Percentiles rank a stretch among this genome's conserved stretches.
Evolutionary conservation across 495 filamentous ascomycete genomes (phyloP).

Genomic region (Aspergillus cavernicola): DNA sequence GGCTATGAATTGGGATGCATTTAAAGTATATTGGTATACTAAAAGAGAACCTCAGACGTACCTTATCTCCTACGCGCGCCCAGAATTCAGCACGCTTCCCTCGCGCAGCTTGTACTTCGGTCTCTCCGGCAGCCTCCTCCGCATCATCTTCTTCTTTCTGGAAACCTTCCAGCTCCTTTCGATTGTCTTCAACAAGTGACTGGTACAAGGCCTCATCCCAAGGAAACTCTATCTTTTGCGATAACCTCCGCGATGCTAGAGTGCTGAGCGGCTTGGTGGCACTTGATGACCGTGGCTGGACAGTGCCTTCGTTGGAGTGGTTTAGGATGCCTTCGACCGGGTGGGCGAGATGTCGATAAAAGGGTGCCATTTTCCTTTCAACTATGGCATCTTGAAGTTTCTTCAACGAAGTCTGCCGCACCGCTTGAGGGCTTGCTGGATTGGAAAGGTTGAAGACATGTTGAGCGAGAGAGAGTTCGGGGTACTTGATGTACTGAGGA

Average conservation of each 20-base stretch:
- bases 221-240: conserved; percentile 61
- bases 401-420: conserved; percentile 72
- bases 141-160: conserved; percentile 96
- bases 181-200: conserved; percentile 78
- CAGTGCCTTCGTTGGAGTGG: conserved; percentile 63
- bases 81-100: conserved; percentile 96
- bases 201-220: conserved; percentile 93
- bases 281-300: conserved; percentile 39
- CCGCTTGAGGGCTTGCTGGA: conserved; percentile 63
- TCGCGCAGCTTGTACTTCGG: conserved; percentile 85
- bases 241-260: conserved; percentile 63
- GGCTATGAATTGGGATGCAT: neutral
- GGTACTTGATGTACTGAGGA: conserved; percentile 94
- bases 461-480: conserved; percentile 86
- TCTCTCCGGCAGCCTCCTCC: conserved; percentile 91
- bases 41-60: conserved; percentile 40
- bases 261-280: conserved; percentile 56
- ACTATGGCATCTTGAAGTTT: conserved; percentile 87
- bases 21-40: too few relatives aligned
- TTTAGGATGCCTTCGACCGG: conserved; percentile 91
- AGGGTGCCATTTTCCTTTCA: conserved; percentile 93
- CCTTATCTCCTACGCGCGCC: conserved; percentile 93
- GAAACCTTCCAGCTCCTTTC: conserved; percentile 83
- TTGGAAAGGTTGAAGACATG: conserved; percentile 97
- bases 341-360: conserved; percentile 93